Evolutionary conservation across 768 basidiomycete genomes (phyloP), one percentile per base, ranked within the genome.

Genomic region (Suillus occidentalis): DNA sequence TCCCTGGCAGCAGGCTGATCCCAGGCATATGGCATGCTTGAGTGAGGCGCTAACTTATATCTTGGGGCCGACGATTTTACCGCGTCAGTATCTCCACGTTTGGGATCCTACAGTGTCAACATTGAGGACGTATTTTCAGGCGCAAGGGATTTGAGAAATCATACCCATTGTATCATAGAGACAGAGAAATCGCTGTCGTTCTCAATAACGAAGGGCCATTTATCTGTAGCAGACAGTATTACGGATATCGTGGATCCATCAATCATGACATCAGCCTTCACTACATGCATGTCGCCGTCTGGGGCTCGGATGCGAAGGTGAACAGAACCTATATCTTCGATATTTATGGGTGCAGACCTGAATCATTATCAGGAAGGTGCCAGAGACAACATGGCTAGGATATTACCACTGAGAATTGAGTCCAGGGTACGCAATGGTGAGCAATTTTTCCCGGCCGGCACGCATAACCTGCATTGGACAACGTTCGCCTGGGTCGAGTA

Each of bases 291-390:
- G 45, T 78, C 72, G 52, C 77, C 74, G 72, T 72, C 58, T 55
- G 81, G 80, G 10, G 7, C 20, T 20, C 25, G 25, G 14, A 95
- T 76, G 12, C 91, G 89, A 71, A 95, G 83, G 71, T 95, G 86
- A 2, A 94, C 84, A 34, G 84, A 80, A 20, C 97, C 97, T 65
- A 99, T 93, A 69, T 97, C 92, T 71, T 95, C 89, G 43, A 98
- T 84, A 73, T 92, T 94, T 77, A 99, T 89, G 1, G 95, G 93
- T 1, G 95, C 82, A 2, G 97, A 96, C 96, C 96, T 97, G 65
- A 7, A 52, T 16, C 16, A 49, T 39, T 56, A 25, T 53, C 28
- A 66, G 66, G 31, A 68, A 47, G 34, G 37, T 63, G 8, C 12
- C 2, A n/a, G 28, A 57, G n/a, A 12, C 31, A 60, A 22, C n/a